Base-by-base conservation (phyloP, 179 eudicot species). In the Dionaea muscipula region DNA sequence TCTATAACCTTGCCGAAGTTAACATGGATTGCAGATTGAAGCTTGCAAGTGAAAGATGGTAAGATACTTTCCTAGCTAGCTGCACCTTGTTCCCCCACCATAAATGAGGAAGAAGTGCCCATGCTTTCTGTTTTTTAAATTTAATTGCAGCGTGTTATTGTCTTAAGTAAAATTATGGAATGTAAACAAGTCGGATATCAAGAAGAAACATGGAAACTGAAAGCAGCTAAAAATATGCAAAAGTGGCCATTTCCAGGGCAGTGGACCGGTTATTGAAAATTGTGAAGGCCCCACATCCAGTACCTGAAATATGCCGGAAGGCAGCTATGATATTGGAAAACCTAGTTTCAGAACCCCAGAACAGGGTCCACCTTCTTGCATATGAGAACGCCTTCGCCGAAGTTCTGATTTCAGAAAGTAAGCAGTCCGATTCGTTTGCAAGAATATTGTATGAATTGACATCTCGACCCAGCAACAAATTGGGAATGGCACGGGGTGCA, bases 21-120 rank as follows among this genome's bases (percentile, higher is more conserved):
- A 91, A 87, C 56, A 80, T 84, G 91, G 95, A 91, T 51, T 81
- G 95, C 67, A 78, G 98, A 48, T 56, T 84, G 66, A 91, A 84
- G 73, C 84, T 91, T 48, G 98, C 94, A 23, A 75, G 78, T 53
- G 98, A 91, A 53, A 73, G 95, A 70, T 91, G 98, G 98, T 91
- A 51, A 72, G 81, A 0, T 56, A 53, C 10, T 40, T 39, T 51
- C 51, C 53, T 7, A 19, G 47, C 17, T 1, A 46, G 11, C 8
- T 2, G 9, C 35, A 10, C 53, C n/a, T 19, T 27, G 13, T n/a
- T n/a, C 19, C 53, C 53, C 53, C 18, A 10, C 40, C 14, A 21
- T 10, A 41, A n/a, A 26, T 26, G 19, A 27, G 23, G 38, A 21
- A 49, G 19, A 48, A 26, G n/a, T n/a, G n/a, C n/a, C n/a, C n/a